Conservation (phyloP, 371 early-diverging fungal genomes). For the Actinomortierella ambigua region DNA sequence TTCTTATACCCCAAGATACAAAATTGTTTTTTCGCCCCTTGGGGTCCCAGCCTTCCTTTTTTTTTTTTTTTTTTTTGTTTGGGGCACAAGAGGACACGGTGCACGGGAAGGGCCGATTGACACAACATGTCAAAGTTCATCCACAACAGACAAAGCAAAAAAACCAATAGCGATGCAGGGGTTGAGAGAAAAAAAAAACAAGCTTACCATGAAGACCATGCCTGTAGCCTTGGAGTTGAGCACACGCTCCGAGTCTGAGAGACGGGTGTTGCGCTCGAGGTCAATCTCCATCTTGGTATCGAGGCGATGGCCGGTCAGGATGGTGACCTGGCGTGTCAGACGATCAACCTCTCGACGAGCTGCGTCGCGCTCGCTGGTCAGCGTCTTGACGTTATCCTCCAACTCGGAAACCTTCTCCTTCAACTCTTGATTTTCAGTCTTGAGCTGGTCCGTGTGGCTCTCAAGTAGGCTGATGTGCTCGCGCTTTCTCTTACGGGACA, state of each 20-base stretch:
- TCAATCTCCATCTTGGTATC: slow-evolving; percentile 26
- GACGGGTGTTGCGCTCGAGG: slow-evolving; percentile 33
- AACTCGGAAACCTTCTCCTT: slow-evolving; percentile 60
- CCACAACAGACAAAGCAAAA: neutral
- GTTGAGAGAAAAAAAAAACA: too few relatives aligned
- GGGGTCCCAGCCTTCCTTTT: too few relatives aligned
- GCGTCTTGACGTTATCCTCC: slow-evolving; percentile 52
- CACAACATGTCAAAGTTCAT: too few relatives aligned
- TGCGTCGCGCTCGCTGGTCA: slow-evolving; percentile 50
- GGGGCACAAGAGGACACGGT: too few relatives aligned
- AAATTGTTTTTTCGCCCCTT: too few relatives aligned
- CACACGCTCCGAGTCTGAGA: slow-evolving; percentile 33
- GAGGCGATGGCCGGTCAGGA: slow-evolving; percentile 10
- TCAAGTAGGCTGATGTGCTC: slow-evolving; percentile 84
- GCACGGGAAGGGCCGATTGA: too few relatives aligned
- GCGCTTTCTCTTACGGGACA: slow-evolving; percentile 87
- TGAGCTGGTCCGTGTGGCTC: slow-evolving; percentile 63
- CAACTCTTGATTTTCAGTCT: slow-evolving; percentile 65
- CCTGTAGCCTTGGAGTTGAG: slow-evolving; percentile 56
- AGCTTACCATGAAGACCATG: slow-evolving; percentile 72
- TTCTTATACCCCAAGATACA: too few relatives aligned
- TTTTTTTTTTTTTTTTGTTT: too few relatives aligned
- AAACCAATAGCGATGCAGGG: slow-evolving; percentile 2
- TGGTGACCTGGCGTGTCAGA: slow-evolving; percentile 30
- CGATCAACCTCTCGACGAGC: slow-evolving; percentile 44